phyloP scores from a whole-genome alignment of 192 early-diverging fungal genomes.

The Coemansia sp. region DNA sequence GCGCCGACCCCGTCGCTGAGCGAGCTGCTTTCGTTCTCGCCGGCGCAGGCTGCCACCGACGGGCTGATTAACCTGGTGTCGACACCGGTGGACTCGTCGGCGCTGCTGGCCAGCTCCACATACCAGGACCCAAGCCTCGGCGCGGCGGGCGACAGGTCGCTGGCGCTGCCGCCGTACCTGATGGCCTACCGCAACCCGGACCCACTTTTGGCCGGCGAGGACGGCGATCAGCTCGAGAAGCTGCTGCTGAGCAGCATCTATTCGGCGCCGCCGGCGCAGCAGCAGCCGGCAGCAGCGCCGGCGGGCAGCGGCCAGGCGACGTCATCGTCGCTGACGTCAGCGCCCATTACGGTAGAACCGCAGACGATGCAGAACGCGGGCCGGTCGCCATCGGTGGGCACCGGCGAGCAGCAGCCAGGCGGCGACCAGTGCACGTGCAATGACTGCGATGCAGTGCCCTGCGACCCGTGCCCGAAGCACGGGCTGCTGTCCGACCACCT shows the following conservation, averaged over 20 bases:
- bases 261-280: constrained; percentile 4
- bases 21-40: constrained; percentile 38
- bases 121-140: not conserved
- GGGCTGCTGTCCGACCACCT: constrained; percentile 33
- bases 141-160: not conserved
- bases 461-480: constrained; percentile 34
- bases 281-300: not conserved
- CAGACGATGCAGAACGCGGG: not conserved
- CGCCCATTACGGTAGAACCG: not conserved
- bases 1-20: constrained; percentile 28
- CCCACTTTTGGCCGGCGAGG: constrained; percentile 22
- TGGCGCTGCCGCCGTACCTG: constrained; percentile 21
- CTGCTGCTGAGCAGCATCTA: constrained; percentile 44
- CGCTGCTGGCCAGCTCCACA: not conserved
- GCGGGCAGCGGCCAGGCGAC: not conserved
- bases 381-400: not conserved
- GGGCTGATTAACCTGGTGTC: constrained; percentile 28
- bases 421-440: constrained; percentile 26
- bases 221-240: constrained; percentile 47
- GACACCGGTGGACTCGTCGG: not conserved
- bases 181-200: constrained; percentile 53
- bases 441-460: constrained; percentile 9
- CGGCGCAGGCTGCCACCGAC: constrained; percentile 7
- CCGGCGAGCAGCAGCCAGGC: not conserved
- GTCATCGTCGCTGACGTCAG: not conserved